Conservation (phyloP, 768 basidiomycete genomes). For the Obba rivulosa region DNA sequence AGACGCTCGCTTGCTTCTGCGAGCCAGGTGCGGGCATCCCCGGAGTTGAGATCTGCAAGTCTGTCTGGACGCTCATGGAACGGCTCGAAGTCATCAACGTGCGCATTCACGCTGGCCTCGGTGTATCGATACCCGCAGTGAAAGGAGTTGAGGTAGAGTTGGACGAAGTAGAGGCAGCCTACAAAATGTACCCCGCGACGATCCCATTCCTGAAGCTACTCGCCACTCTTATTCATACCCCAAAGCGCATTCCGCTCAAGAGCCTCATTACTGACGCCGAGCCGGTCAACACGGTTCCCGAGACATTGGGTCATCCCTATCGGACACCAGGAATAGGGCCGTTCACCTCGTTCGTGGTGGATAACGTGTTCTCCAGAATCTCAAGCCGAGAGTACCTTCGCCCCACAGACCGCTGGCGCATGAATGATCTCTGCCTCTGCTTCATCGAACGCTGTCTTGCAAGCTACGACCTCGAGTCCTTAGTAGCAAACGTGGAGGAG, state of each 20-base stretch:
- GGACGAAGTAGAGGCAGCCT: constrained; percentile 78
- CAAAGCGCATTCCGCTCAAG: constrained; percentile 61
- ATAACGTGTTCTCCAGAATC: constrained; percentile 82
- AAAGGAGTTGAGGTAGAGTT: constrained; percentile 85
- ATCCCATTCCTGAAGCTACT: constrained; percentile 84
- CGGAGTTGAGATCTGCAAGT: constrained; percentile 77
- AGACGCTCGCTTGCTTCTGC: constrained; percentile 78
- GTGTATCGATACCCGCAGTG: constrained; percentile 45
- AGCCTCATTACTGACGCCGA: constrained; percentile 55
- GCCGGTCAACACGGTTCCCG: constrained; percentile 70
- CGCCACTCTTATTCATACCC: constrained; percentile 76
- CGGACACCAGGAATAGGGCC: constrained; percentile 77
- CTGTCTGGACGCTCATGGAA: constrained; percentile 83
- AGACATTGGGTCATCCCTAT: constrained; percentile 74
- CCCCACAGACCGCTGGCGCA: constrained; percentile 78
- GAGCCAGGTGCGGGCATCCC: constrained; percentile 67
- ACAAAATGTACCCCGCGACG: constrained; percentile 81
- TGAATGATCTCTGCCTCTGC: constrained; percentile 77
- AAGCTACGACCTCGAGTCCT: constrained; percentile 71
- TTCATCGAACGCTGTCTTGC: constrained; percentile 84
- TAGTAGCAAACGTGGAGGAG: constrained; percentile 58
- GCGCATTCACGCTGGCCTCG: constrained; percentile 39
- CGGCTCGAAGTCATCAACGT: constrained; percentile 79
- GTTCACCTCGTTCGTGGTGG: constrained; percentile 81
- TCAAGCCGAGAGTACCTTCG: constrained; percentile 68